phyloP scores from a whole-genome alignment of 495 filamentous ascomycete genomes.

The Daldinia childiae region DNA sequence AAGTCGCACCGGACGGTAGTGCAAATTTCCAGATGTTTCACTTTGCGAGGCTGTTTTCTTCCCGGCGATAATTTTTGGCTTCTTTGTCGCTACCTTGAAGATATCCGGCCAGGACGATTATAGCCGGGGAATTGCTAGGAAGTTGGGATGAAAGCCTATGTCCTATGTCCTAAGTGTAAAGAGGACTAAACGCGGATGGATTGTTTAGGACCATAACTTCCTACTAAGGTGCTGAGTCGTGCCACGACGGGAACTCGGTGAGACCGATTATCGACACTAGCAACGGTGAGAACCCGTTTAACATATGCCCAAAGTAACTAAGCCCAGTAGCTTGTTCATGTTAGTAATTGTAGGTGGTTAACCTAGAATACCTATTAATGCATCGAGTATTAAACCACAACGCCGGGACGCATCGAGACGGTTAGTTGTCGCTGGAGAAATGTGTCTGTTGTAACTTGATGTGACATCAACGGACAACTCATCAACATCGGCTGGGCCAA shows the following conservation, averaged over 20 bases:
- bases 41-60: constrained; percentile 33
- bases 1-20: constrained; percentile 28
- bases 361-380: neutral
- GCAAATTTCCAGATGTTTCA: constrained; percentile 44
- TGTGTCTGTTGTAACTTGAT: constrained; percentile 3
- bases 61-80: constrained; percentile 17
- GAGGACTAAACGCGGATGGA: neutral
- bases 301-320: constrained; percentile 1
- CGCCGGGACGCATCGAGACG: constrained; percentile 10
- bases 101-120: neutral
- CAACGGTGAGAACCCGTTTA: constrained; percentile 29
- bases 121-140: neutral
- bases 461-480: constrained; percentile 19
- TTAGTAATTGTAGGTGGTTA: constrained; percentile 14
- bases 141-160: neutral
- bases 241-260: neutral
- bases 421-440: constrained; percentile 8
- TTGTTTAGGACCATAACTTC: neutral
- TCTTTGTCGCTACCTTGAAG: neutral
- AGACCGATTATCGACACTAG: constrained; percentile 11
- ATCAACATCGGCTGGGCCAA: neutral
- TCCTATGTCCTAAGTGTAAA: neutral
- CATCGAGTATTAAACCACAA: constrained; percentile 9
- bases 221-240: neutral
- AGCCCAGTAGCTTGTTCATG: neutral